Evolutionary conservation across 2,329 filamentous ascomycete genomes (phyloP), one percentile per base, ranked within the genome.

Genomic region (Aspergillus sp.): DNA sequence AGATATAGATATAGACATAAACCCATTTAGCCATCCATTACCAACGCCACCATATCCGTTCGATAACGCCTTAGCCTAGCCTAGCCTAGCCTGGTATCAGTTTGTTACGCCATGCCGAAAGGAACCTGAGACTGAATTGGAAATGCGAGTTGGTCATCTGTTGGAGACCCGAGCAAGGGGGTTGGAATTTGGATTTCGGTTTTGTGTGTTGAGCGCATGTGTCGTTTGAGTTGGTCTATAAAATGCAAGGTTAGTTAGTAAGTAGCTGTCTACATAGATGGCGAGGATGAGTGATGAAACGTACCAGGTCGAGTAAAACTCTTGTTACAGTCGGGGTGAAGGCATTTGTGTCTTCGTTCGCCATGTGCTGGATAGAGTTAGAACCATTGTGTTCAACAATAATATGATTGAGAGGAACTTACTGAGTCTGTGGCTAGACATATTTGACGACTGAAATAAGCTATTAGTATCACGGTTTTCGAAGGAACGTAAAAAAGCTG

Each of bases 361-460:
- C 73, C 75, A 57, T 78, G 76, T 2, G 76, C 73, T 66, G 40
- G 17, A 17, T 21, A 12, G 31, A 14, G 52, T 66, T 59, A 66
- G 61, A 50, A 41, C 45, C 14, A 15, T 14, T 19, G 12, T 12
- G 6, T 14, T 7, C 7, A 2, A 37, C 15, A 33, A 1, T 7
- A 55, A 12, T 23, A 11, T 5, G 9, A 12, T 11, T 15, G 25
- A 23, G 15, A 35, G n/a, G 19, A 57, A 64, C 72, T 56, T 74
- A 76, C 73, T 78, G 27, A 78, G 64, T 62, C 75, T 71, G 55
- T 78, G 76, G 35, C 76, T 77, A 1, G 76, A 77, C 76, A 77
- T 77, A 57, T 77, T 77, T 6, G 75, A 77, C 21, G 75, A 78
- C 75, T 77, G 46, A 15, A 27, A 14, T 7, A 21, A n/a, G 11